phyloP scores from a whole-genome alignment of 2,329 filamentous ascomycete species.

The Claviceps digitariae region DNA sequence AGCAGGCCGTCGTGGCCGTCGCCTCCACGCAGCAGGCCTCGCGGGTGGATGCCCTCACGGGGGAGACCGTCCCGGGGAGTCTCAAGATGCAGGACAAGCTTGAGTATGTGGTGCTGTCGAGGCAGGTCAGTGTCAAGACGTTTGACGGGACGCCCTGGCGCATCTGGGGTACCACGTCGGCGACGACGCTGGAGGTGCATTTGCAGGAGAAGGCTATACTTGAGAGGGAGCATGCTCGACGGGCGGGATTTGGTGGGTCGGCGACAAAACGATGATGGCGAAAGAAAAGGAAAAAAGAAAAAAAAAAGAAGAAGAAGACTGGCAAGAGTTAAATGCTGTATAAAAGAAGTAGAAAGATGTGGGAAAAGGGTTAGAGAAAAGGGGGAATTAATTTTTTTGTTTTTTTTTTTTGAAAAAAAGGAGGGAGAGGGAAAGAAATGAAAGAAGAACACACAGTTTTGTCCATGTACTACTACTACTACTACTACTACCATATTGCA shows the following conservation, averaged over 20 bases:
- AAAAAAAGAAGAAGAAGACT: too few relatives aligned
- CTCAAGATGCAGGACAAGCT: slow-evolving; percentile 38
- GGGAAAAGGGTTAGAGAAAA: too few relatives aligned
- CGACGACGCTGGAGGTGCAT: slow-evolving; percentile 34
- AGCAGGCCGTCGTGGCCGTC: slow-evolving; percentile 49
- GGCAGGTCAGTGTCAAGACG: slow-evolving; percentile 29
- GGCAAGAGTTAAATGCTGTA: too few relatives aligned
- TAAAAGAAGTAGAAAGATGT: too few relatives aligned
- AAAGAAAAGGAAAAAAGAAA: neutral
- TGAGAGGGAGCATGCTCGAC: slow-evolving; percentile 19
- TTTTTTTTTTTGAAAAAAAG: too few relatives aligned
- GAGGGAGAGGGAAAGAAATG: too few relatives aligned
- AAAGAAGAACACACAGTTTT: neutral
- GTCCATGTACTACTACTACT: neutral
- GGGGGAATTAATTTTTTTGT: too few relatives aligned
- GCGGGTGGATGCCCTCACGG: slow-evolving; percentile 24
- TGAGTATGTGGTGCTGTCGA: slow-evolving; percentile 53
- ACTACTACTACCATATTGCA: neutral
- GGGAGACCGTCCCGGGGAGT: slow-evolving; percentile 29
- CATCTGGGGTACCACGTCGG: slow-evolving; percentile 49
- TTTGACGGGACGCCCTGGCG: slow-evolving; percentile 41
- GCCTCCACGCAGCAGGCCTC: slow-evolving; percentile 40
- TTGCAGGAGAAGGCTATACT: slow-evolving; percentile 22
- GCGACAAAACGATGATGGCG: slow-evolving; percentile 1
- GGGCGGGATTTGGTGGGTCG: slow-evolving; percentile 18